Evolutionary conservation across 352 stramenopile genomes (phyloP).

Genomic region (Globisporangium ultimum): DNA sequence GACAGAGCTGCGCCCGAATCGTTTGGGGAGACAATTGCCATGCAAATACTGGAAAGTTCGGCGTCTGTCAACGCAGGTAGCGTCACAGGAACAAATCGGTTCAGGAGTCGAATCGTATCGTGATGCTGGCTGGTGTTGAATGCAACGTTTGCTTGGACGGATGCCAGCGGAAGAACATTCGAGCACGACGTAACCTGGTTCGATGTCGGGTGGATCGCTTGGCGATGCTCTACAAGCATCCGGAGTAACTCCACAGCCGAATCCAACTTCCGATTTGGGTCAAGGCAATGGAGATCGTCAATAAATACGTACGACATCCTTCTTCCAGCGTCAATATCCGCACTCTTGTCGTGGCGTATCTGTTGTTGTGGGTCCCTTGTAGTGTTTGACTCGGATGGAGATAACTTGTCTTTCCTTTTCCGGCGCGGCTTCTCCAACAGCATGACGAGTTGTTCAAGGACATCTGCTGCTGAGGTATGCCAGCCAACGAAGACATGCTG

Average conservation of each 20-base stretch:
- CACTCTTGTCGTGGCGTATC: neutral
- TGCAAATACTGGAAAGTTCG: slow-evolving; percentile 53
- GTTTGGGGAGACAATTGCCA: slow-evolving; percentile 14
- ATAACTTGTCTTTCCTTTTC: neutral
- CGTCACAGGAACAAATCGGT: slow-evolving; percentile 31
- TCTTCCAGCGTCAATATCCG: neutral
- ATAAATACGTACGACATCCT: slow-evolving; percentile 39
- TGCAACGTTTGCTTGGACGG: slow-evolving; percentile 19
- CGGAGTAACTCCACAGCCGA: slow-evolving; percentile 46
- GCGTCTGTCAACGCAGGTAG: slow-evolving; percentile 31
- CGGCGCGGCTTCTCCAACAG: slow-evolving; percentile 6
- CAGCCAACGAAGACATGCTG: slow-evolving; percentile 16
- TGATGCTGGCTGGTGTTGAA: neutral
- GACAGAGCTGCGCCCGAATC: neutral
- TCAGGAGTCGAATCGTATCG: slow-evolving; percentile 24
- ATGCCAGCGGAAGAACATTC: slow-evolving; percentile 25
- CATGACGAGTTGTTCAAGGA: slow-evolving; percentile 12
- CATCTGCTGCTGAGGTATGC: slow-evolving; percentile 4
- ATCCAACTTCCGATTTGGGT: slow-evolving; percentile 18
- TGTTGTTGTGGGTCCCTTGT: neutral
- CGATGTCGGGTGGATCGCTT: slow-evolving; percentile 32
- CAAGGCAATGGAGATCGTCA: slow-evolving; percentile 56
- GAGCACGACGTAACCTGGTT: slow-evolving; percentile 26
- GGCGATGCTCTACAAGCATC: slow-evolving; percentile 35
- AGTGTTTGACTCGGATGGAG: neutral